A percentile compares a stretch with the other conserved stretches of the same genome.
These are phyloP conservation scores for Pyronema omphalodes DNA, from an alignment of 495 filamentous ascomycete species.

Conservation along the genomic window DNA sequence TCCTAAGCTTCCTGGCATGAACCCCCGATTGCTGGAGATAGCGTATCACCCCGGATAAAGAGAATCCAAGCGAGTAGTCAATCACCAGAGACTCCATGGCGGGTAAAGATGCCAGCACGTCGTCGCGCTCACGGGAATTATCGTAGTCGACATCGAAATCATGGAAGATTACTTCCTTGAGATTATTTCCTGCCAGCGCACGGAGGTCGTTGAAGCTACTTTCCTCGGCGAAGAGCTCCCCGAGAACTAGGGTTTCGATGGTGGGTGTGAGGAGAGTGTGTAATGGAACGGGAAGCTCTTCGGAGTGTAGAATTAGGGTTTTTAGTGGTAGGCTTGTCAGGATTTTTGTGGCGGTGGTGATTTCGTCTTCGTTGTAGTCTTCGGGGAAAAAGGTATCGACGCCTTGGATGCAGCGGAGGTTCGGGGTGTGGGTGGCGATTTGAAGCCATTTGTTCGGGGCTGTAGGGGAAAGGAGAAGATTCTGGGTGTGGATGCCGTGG, in stretches of 20 bases:
- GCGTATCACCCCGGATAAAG: not conserved
- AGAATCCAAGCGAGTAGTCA: not conserved
- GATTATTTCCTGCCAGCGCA: not conserved
- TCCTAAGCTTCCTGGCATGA: not conserved
- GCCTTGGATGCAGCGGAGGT: not conserved
- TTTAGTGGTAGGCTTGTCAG: not conserved
- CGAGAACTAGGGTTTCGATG: not conserved
- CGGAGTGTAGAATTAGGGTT: not conserved
- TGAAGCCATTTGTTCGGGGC: not conserved
- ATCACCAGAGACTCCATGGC: not conserved
- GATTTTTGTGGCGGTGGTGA: not conserved
- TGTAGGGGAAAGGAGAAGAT: not conserved
- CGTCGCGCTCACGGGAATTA: not conserved
- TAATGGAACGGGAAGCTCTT: not conserved
- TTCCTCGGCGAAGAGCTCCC: not conserved
- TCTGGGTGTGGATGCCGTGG: not conserved
- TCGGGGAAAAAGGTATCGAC: conserved; percentile 1
- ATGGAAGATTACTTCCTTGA: not conserved
- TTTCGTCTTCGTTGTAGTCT: not conserved
- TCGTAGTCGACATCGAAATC: conserved; percentile 4
- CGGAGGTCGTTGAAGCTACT: not conserved
- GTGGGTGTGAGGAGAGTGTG: not conserved
- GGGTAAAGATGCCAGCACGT: not conserved
- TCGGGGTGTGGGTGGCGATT: not conserved
- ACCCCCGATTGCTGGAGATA: not conserved